Evolutionary conservation across 1,139 yeast species (phyloP), one percentile per base, ranked within the genome.

Genomic region (Torulaspora pretoriensis): DNA sequence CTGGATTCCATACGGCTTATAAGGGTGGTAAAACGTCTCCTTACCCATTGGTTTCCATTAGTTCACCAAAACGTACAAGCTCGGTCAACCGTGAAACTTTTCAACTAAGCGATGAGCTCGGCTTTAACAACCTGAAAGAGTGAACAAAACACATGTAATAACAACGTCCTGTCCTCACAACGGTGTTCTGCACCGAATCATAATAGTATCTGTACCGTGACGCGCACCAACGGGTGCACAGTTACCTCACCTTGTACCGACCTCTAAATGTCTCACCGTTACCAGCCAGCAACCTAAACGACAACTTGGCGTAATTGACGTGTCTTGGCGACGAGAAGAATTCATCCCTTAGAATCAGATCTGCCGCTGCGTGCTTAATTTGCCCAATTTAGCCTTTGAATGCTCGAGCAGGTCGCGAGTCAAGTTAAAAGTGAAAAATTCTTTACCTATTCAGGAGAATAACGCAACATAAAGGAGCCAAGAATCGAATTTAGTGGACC

Each of bases 1-100:
- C 63, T 90, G 97, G 50, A 90, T 89, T 23, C 71, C 72, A 64
- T 90, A 90, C 0, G 97, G 97, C 42, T 65, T 62, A 59, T 73
- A 92, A 1, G 97, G 97, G 61, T 90, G 97, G 60, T 74, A 65
- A 61, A 76, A 88, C 33, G 37, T 19, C 26, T 23, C 25, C 25
- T 30, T 36, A 12, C 34, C 17, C 28, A 27, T 13, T 27, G 23
- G 12, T 6, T 9, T 13, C 8, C 22, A 19, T 19, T 19, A 19
- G 7, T 19, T 19, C 22, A 19, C 22, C 22, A 5, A 19, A 19
- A 4, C 22, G 22, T 7, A 19, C 22, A 19, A 19, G 22, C 22
- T 19, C 22, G 22, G 7, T 19, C 22, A 19, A 19, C 19, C 4
- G 17, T 29, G 19, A 16, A 29, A 29, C 17, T 29, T 29, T 14